phyloP scores from a whole-genome alignment of 805 yeast genomes.

The Ogataea populi-albae region DNA sequence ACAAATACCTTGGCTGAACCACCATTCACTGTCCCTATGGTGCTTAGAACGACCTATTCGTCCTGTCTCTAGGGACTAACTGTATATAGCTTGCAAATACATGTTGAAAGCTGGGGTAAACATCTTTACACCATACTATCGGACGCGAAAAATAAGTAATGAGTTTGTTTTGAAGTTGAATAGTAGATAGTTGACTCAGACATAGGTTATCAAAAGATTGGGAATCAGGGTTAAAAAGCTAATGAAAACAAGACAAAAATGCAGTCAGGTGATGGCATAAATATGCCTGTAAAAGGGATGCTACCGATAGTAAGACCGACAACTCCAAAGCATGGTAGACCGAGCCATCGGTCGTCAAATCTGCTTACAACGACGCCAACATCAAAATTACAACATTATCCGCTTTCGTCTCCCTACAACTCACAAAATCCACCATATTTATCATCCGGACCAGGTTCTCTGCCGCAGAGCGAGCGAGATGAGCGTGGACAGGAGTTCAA shows the following conservation, averaged over 20 bases:
- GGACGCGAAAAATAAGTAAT: too few relatives aligned
- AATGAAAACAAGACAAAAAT: too few relatives aligned
- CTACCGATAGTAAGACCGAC: constrained; percentile 23
- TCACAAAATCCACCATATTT: constrained; percentile 14
- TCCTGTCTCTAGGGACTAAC: too few relatives aligned
- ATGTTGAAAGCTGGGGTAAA: too few relatives aligned
- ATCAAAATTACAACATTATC: constrained; percentile 17
- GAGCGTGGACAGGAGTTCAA: constrained; percentile 3
- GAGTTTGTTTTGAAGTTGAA: too few relatives aligned
- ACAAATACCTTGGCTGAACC: constrained; percentile 34
- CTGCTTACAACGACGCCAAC: constrained; percentile 17
- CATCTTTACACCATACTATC: too few relatives aligned
- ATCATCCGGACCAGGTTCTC: constrained; percentile 15
- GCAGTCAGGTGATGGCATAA: too few relatives aligned
- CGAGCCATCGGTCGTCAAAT: constrained; percentile 15
- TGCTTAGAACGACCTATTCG: constrained; percentile 4
- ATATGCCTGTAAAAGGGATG: too few relatives aligned
- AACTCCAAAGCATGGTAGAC: constrained; percentile 17
- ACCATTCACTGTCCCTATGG: not conserved
- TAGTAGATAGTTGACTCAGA: too few relatives aligned
- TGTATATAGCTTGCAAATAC: too few relatives aligned
- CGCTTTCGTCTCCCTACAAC: constrained; percentile 21
- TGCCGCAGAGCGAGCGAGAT: constrained; percentile 6
- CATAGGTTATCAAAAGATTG: too few relatives aligned
- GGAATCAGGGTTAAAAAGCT: too few relatives aligned